Conservation (phyloP, 2,329 filamentous ascomycete species). For the Pseudocercospora eumusae region DNA sequence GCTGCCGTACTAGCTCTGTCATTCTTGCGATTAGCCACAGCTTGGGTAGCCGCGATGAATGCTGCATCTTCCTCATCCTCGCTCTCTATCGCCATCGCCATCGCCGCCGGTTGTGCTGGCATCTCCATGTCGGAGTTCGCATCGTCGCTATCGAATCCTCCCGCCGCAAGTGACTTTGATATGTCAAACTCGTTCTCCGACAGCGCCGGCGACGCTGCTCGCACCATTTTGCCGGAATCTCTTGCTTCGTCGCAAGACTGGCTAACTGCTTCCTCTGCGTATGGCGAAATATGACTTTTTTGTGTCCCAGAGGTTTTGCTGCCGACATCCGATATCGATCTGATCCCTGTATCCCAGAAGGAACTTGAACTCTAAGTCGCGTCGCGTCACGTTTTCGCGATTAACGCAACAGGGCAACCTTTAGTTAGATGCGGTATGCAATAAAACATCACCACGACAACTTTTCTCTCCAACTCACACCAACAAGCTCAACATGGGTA, state of each 20-base stretch:
- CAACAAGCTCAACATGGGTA: constrained; percentile 19
- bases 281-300: not conserved
- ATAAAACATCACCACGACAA: not conserved
- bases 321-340: not conserved
- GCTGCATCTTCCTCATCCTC: constrained; percentile 63
- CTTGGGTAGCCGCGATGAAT: constrained; percentile 86
- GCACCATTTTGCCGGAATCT: constrained; percentile 34
- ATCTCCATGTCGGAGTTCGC: constrained; percentile 13
- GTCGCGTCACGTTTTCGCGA: not conserved
- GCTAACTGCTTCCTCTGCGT: not conserved
- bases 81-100: constrained; percentile 17
- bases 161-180: constrained; percentile 62
- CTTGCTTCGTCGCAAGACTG: not conserved
- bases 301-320: not conserved
- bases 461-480: not conserved
- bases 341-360: not conserved
- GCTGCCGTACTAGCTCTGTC: constrained; percentile 79
- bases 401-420: not conserved
- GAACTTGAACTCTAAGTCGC: not conserved
- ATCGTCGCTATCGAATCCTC: constrained; percentile 54
- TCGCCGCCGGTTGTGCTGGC: constrained; percentile 12
- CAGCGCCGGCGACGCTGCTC: constrained; percentile 72
- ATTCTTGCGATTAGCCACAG: constrained; percentile 82
- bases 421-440: too few species aligned
- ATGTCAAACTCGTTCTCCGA: constrained; percentile 95